Conservation (phyloP, 306 rosid genomes). For the Cucumis cinereus region DNA sequence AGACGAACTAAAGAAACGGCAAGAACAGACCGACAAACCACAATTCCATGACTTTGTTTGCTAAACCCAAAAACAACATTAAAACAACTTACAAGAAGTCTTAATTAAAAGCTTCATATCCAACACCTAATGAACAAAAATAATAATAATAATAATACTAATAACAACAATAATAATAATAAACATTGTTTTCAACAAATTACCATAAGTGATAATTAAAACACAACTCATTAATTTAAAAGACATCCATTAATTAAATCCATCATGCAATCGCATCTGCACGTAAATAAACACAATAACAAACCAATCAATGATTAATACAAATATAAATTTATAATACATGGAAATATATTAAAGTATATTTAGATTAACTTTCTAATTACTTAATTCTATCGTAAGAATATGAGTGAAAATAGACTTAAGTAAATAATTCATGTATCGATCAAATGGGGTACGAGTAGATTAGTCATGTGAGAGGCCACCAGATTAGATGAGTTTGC, state of each 20-base stretch:
- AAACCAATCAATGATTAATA: not conserved
- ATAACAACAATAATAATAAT: not conserved
- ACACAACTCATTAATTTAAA: not conserved
- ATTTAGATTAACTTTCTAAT: too few species aligned
- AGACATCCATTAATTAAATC: not conserved
- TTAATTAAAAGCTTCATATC: not conserved
- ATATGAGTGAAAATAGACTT: too few species aligned
- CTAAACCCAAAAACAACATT: constrained; percentile 4
- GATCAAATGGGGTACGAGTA: too few species aligned
- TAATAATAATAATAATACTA: not conserved
- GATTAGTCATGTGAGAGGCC: not conserved
- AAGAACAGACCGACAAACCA: not conserved
- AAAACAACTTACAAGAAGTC: not conserved
- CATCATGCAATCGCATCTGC: not conserved
- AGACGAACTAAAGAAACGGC: not conserved
- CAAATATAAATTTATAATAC: not conserved
- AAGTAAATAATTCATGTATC: not conserved
- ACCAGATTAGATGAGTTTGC: not conserved
- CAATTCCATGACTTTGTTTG: not conserved
- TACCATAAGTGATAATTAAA: not conserved
- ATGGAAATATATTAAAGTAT: not conserved
- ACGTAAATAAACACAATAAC: not conserved
- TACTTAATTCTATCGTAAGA: too few species aligned
- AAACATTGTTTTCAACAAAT: not conserved
- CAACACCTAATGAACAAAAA: not conserved